Percentiles rank a stretch among this genome's conserved stretches.
Conservation (phyloP, 495 filamentous ascomycete genomes). For the Sporormia fimetaria region DNA sequence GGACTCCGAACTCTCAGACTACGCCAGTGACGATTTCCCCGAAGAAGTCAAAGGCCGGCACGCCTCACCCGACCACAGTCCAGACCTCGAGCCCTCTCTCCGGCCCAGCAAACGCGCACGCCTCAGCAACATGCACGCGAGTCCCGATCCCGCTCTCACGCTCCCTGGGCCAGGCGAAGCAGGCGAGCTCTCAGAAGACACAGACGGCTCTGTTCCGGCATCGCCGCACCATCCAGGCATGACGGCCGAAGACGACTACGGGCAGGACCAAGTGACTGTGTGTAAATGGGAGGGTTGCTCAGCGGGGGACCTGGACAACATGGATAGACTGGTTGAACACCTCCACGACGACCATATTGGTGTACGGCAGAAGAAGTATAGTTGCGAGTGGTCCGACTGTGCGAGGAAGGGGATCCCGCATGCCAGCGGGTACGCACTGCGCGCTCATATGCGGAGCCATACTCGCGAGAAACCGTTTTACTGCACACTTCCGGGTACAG, state of each 20-base stretch:
- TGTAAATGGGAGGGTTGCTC: conserved; percentile 85
- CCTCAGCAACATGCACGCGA: conserved; percentile 19
- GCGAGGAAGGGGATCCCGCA: conserved; percentile 75
- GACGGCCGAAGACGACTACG: conserved; percentile 58
- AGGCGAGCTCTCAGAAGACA: conserved; percentile 71
- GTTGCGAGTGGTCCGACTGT: conserved; percentile 91
- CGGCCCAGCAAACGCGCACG: conserved; percentile 34
- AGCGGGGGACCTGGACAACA: conserved; percentile 71
- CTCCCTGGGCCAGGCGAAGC: conserved; percentile 20
- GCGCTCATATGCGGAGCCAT: conserved; percentile 95
- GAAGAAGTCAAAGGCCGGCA: conserved; percentile 26
- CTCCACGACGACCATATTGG: conserved; percentile 91
- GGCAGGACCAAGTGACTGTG: conserved; percentile 69
- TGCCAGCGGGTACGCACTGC: conserved; percentile 87
- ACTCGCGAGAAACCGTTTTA: conserved; percentile 98
- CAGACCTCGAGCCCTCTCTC: conserved; percentile 20
- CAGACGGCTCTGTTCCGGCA: conserved; percentile 69
- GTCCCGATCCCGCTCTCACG: conserved; percentile 15
- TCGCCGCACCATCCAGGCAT: conserved; percentile 53
- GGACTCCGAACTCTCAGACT: conserved; percentile 27
- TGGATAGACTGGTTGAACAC: conserved; percentile 87
- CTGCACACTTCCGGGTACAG: conserved; percentile 78
- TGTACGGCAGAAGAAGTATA: conserved; percentile 69
- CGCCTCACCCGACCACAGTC: conserved; percentile 21
- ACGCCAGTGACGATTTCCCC: conserved; percentile 26